These are phyloP conservation scores for Amphicarpaea edgeworthii DNA, from an alignment of 306 rosid species.

Conservation along the genomic window DNA sequence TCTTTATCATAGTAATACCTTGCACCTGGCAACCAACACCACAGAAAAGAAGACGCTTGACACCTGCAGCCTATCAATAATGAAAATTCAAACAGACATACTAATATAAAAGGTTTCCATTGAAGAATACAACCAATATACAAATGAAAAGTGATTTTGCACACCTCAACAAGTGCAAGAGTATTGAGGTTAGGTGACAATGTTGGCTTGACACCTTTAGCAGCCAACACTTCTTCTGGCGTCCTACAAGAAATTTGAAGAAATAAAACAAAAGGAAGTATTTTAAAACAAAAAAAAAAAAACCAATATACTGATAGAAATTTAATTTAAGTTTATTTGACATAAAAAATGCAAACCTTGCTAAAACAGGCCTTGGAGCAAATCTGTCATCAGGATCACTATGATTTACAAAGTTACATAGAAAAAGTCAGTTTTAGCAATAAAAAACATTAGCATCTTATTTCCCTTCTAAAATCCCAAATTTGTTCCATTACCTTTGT, in stretches of 20 bases:
- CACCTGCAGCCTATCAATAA: conserved; percentile 84
- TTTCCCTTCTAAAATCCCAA: conserved; percentile 20
- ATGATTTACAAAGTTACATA: conserved; percentile 37
- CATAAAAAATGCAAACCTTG: conserved; percentile 69
- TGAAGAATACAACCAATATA: conserved; percentile 2
- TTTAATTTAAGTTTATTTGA: conserved; percentile 19
- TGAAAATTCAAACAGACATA: conserved; percentile 39
- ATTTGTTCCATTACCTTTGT: conserved; percentile 68
- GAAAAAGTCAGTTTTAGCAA: conserved; percentile 33
- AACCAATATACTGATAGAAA: neutral
- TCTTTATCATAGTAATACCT: conserved; percentile 59
- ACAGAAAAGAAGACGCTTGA: conserved; percentile 97
- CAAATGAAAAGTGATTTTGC: conserved; percentile 42
- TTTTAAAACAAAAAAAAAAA: neutral
- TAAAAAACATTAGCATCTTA: conserved; percentile 9
- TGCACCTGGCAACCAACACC: conserved; percentile 99
- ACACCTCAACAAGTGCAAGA: conserved; percentile 94
- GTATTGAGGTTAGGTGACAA: conserved; percentile 94
- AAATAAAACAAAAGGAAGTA: neutral
- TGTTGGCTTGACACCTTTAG: conserved; percentile 97
- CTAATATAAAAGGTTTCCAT: conserved; percentile 11
- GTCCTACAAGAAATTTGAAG: conserved; percentile 64
- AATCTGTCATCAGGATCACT: conserved; percentile 98
- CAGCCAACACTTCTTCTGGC: conserved; percentile 95
- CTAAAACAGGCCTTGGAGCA: conserved; percentile 83